A percentile compares a stretch with the other conserved stretches of the same genome.
phyloP scores from a whole-genome alignment of 148 eudicot species.

The Talinum fruticosum region DNA sequence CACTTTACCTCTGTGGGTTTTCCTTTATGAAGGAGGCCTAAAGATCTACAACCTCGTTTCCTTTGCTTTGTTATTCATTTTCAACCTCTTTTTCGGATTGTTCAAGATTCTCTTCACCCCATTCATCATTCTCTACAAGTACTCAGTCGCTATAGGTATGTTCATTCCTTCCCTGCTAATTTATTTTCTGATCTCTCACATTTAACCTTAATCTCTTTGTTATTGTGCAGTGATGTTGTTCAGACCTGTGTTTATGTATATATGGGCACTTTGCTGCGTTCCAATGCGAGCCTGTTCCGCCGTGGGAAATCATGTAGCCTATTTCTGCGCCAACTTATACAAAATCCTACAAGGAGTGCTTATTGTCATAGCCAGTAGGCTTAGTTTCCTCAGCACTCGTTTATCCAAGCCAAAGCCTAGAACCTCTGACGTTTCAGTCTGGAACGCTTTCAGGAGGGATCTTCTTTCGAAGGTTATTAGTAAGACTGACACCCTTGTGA shows the following conservation, averaged over 20 bases:
- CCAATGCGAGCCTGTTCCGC: background rate
- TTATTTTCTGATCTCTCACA: background rate
- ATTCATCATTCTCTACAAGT: conserved; percentile 47
- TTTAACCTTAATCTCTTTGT: background rate
- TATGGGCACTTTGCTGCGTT: background rate
- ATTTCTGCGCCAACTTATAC: background rate
- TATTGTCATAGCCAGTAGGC: background rate
- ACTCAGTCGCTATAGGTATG: conserved; percentile 56
- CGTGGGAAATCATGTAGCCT: background rate
- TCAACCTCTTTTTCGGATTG: conserved; percentile 40
- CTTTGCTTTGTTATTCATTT: conserved; percentile 34
- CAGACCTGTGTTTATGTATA: background rate
- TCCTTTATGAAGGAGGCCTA: conserved; percentile 41
- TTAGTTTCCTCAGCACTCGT: background rate
- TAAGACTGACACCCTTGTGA: too few relatives aligned
- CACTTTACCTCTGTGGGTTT: conserved; percentile 60
- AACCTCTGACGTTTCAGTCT: background rate
- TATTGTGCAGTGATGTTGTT: background rate
- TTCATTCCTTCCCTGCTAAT: background rate
- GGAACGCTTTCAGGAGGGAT: background rate
- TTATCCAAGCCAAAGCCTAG: background rate
- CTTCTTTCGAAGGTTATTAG: background rate
- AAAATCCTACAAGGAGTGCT: background rate
- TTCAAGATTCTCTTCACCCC: conserved; percentile 58
- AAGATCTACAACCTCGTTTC: conserved; percentile 37